Evolutionary conservation across 148 eudicot species (phyloP).

Genomic region (Chenopodium album): DNA sequence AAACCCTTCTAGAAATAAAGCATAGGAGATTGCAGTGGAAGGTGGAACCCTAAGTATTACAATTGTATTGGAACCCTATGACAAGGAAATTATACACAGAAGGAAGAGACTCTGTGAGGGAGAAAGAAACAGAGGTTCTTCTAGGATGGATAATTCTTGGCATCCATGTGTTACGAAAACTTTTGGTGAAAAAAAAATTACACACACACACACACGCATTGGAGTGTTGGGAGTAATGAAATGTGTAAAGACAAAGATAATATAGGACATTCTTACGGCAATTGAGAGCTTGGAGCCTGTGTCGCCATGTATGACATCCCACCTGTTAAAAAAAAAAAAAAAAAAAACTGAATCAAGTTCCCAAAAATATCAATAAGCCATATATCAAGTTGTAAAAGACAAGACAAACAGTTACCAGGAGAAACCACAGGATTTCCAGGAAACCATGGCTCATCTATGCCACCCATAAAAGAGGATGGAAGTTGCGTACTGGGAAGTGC

Average conservation of each 20-base stretch:
- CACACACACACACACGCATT: no score
- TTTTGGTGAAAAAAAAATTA: no score
- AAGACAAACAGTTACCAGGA: conserved; percentile 41
- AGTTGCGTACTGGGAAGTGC: conserved; percentile 52
- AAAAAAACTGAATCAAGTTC: not conserved
- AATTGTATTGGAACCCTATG: not conserved
- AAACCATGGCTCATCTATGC: conserved; percentile 61
- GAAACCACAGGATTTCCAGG: conserved; percentile 45
- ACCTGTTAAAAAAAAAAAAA: conserved; percentile 35
- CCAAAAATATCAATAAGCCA: conserved; percentile 7
- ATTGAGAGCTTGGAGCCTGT: conserved; percentile 49
- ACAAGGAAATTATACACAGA: not conserved
- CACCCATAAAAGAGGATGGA: conserved; percentile 48
- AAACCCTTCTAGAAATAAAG: not conserved
- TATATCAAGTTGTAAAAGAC: not conserved
- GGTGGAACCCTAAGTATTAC: not conserved
- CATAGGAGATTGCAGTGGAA: no score
- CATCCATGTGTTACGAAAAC: not conserved
- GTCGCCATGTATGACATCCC: conserved; percentile 55
- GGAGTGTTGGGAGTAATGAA: not conserved
- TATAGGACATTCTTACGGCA: conserved; percentile 51
- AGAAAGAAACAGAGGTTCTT: not conserved
- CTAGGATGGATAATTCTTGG: not conserved
- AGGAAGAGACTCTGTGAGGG: not conserved
- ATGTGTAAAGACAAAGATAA: conserved; percentile 1